A percentile compares a stretch with the other conserved stretches of the same genome.
Evolutionary conservation across 441 rosid species (phyloP).

Genomic region (Erodium chrysanthum): DNA sequence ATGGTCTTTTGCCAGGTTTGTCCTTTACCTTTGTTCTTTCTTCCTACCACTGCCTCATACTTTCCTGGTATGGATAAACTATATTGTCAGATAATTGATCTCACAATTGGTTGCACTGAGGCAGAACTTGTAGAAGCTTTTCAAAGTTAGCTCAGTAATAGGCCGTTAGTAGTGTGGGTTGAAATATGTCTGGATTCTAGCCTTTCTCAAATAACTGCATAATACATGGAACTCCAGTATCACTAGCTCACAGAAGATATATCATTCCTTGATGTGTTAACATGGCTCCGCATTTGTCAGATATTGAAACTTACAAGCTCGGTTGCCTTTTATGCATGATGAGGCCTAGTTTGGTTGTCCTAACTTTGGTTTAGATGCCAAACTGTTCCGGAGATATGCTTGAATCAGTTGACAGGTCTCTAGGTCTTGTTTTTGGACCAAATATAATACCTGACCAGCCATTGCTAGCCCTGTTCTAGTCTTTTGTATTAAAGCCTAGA

Average conservation of each 20-base stretch:
- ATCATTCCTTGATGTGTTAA: not conserved
- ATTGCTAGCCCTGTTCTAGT: not conserved
- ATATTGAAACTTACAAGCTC: not conserved
- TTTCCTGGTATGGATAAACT: not conserved
- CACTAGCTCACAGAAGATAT: not conserved
- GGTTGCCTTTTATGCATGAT: not conserved
- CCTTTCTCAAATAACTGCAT: not conserved
- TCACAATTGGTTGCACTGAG: not conserved
- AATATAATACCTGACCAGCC: not conserved
- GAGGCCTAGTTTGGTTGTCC: not conserved
- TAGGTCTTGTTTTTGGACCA: not conserved
- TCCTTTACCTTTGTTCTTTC: conserved; percentile 14
- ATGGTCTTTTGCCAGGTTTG: conserved; percentile 80
- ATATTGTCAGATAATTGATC: not conserved
- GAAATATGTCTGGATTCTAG: not conserved
- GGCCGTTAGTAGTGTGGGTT: not conserved
- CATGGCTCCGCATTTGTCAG: not conserved
- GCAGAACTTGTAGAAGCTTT: not conserved
- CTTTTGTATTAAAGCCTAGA: not conserved
- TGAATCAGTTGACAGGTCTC: not conserved
- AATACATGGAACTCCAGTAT: not conserved
- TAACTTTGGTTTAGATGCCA: not conserved
- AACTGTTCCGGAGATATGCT: not conserved
- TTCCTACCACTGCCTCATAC: not conserved
- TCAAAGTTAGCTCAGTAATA: not conserved